phyloP scores from a whole-genome alignment of 179 eudicot genomes.

The Drosera spatulata region DNA sequence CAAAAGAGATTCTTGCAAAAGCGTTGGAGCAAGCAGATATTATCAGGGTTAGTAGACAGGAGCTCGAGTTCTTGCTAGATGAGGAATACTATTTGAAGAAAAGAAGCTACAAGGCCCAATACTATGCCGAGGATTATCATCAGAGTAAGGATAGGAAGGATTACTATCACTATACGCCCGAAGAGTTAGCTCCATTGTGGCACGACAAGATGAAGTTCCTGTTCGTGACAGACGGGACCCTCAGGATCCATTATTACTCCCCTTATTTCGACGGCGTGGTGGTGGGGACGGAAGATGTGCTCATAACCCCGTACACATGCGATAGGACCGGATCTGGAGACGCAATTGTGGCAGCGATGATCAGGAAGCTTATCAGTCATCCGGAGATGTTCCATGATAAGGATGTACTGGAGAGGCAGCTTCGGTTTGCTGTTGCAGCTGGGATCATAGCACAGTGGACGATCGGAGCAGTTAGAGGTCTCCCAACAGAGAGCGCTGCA shows the following conservation, averaged over 20 bases:
- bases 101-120: conserved; percentile 64
- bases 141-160: conserved; percentile 53
- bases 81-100: conserved; percentile 60
- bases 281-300: conserved; percentile 87
- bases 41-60: conserved; percentile 66
- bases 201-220: conserved; percentile 62
- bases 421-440: conserved; percentile 78
- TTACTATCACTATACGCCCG: conserved; percentile 70
- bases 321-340: conserved; percentile 95
- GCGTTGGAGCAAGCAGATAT: conserved; percentile 88
- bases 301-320: conserved; percentile 87
- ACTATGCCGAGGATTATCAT: conserved; percentile 55
- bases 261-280: conserved; percentile 70
- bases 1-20: conserved; percentile 42
- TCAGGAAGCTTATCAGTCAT: conserved; percentile 65
- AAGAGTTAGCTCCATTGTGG: conserved; percentile 83
- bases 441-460: conserved; percentile 97
- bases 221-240: conserved; percentile 86
- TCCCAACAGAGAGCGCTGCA: conserved; percentile 82
- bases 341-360: conserved; percentile 81
- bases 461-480: conserved; percentile 78
- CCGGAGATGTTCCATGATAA: conserved; percentile 69
- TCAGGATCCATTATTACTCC: conserved; percentile 73
- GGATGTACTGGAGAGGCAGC: conserved; percentile 77
- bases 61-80: conserved; percentile 75